phyloP scores from a whole-genome alignment of 2,329 filamentous ascomycete genomes.

The Zymoseptoria crescenta region DNA sequence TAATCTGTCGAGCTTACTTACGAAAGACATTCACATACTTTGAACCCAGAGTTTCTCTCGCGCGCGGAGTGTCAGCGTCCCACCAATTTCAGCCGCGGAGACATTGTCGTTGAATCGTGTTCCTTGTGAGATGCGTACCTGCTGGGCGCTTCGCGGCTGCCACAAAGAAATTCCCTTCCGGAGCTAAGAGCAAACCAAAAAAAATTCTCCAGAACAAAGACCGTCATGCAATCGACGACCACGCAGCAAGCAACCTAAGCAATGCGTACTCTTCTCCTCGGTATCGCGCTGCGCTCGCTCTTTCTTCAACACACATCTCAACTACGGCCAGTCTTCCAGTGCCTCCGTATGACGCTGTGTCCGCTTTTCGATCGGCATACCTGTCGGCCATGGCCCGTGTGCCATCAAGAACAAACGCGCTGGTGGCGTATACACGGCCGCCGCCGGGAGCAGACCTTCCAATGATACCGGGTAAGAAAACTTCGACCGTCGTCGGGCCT shows the following conservation, averaged over 20 bases:
- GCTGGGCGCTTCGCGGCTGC: not conserved
- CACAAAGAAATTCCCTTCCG: not conserved
- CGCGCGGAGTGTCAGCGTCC: not conserved
- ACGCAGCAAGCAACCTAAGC: not conserved
- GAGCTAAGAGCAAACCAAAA: not conserved
- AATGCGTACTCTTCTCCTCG: not conserved
- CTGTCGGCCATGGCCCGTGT: not conserved
- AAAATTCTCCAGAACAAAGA: not conserved
- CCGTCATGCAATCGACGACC: not conserved
- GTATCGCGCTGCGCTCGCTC: not conserved
- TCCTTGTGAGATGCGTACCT: not conserved
- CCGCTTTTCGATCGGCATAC: not conserved
- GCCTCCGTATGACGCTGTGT: not conserved
- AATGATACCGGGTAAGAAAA: not conserved
- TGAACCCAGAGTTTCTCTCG: too few relatives aligned
- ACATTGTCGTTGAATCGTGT: not conserved
- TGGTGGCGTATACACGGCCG: not conserved
- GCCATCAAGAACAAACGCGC: not conserved
- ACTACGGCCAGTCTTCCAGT: not conserved
- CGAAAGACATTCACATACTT: too few relatives aligned
- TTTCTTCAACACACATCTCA: not conserved
- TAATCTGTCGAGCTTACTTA: too few relatives aligned
- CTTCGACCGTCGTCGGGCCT: not conserved
- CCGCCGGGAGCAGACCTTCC: not conserved
- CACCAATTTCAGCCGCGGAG: not conserved